Percentiles rank a stretch among this genome's conserved stretches.
Evolutionary conservation across 768 basidiomycete genomes (phyloP).

Genomic region (Auricularia auricula-judae): DNA sequence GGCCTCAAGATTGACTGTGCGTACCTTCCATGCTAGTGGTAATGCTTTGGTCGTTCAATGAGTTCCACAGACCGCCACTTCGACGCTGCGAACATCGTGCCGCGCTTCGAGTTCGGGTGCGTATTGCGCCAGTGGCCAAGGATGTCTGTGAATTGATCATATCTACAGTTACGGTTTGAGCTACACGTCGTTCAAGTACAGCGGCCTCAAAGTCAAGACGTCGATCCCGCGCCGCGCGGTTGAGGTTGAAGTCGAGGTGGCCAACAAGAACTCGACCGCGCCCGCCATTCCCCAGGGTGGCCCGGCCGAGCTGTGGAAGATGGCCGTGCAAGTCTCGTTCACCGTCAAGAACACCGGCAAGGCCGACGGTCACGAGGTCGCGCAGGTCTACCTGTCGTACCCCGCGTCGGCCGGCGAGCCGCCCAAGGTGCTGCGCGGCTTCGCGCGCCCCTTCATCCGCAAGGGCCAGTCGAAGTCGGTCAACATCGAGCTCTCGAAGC

Average conservation of each 20-base stretch:
- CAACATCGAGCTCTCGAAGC: conserved; percentile 49
- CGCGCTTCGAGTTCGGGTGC: conserved; percentile 58
- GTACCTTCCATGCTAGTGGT: conserved; percentile 10
- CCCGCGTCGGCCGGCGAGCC: conserved; percentile 55
- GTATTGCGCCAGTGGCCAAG: neutral
- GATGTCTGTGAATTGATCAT: neutral
- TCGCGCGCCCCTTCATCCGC: conserved; percentile 43
- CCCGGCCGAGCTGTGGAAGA: conserved; percentile 48
- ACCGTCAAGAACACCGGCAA: conserved; percentile 53
- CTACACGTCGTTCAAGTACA: conserved; percentile 75
- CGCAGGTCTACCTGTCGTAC: conserved; percentile 68
- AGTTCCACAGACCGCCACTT: conserved; percentile 38
- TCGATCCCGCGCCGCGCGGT: conserved; percentile 5
- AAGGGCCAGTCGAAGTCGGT: conserved; percentile 38
- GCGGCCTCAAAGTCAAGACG: conserved; percentile 35
- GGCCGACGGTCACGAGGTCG: conserved; percentile 56
- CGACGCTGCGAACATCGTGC: conserved; percentile 40
- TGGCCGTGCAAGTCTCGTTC: conserved; percentile 53
- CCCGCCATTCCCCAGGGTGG: conserved; percentile 1
- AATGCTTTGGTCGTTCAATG: neutral
- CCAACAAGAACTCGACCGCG: conserved; percentile 13
- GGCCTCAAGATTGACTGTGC: conserved; percentile 17
- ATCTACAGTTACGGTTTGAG: conserved; percentile 51
- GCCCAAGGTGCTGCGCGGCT: conserved; percentile 60
- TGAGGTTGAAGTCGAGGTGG: conserved; percentile 28